These are phyloP conservation scores for Deinandra increscens DNA, from an alignment of 129 eudicot species.

Conservation along the genomic window DNA sequence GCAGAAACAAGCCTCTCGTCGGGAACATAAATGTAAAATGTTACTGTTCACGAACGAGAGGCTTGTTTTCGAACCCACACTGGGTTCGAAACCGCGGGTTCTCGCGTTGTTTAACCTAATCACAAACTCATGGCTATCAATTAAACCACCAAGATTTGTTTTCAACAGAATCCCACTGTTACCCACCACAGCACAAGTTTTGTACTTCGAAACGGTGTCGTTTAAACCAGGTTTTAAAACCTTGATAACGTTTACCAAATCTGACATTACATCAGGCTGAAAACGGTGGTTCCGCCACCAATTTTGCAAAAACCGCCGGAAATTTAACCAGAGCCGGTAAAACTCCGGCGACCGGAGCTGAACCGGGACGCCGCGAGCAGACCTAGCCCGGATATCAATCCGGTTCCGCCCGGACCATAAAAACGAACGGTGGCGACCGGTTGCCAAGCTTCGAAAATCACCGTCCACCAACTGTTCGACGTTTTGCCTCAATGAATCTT, in stretches of 20 bases:
- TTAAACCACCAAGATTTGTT: slow-evolving; percentile 47
- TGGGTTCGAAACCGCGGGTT: slow-evolving; percentile 39
- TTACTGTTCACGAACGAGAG: slow-evolving; percentile 83
- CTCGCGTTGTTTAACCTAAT: slow-evolving; percentile 85
- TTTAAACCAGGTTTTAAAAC: slow-evolving; percentile 11
- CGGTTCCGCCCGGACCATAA: slow-evolving; percentile 52
- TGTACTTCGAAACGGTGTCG: slow-evolving; percentile 38
- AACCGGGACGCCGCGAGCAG: slow-evolving; percentile 53
- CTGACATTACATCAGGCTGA: slow-evolving; percentile 52
- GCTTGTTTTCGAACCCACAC: slow-evolving; percentile 81
- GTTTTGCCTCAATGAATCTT: slow-evolving; percentile 49
- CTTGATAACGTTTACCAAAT: slow-evolving; percentile 44
- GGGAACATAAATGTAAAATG: slow-evolving; percentile 70
- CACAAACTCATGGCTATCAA: slow-evolving; percentile 78
- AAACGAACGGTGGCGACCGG: slow-evolving; percentile 56
- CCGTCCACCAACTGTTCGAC: slow-evolving; percentile 71
- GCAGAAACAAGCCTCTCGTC: slow-evolving; percentile 74
- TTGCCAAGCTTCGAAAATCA: slow-evolving; percentile 36
- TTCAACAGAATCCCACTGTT: slow-evolving; percentile 88
- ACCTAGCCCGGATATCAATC: slow-evolving; percentile 46
- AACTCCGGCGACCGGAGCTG: slow-evolving; percentile 74
- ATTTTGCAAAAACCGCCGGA: slow-evolving; percentile 52
- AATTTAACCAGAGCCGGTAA: slow-evolving; percentile 53
- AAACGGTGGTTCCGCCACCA: slow-evolving; percentile 66
- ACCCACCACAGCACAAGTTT: slow-evolving; percentile 89